These are phyloP conservation scores for Ogataea hybrid DNA, from an alignment of 1,139 yeast species.

Conservation along the genomic window DNA sequence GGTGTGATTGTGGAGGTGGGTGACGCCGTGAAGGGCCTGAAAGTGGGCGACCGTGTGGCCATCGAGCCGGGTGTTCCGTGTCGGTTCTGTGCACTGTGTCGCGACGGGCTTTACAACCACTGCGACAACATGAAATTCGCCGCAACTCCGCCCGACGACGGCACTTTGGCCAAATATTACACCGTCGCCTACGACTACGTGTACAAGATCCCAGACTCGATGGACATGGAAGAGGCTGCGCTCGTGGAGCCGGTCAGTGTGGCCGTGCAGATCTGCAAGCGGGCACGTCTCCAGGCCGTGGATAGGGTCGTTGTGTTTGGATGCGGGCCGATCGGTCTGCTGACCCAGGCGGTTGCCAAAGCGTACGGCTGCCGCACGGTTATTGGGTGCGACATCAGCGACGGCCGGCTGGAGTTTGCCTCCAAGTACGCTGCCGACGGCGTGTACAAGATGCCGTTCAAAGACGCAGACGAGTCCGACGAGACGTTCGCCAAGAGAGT, in stretches of 20 bases:
- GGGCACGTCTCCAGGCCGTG: slow-evolving; percentile 32
- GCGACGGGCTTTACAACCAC: slow-evolving; percentile 30
- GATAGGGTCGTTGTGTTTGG: slow-evolving; percentile 34
- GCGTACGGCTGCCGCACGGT: slow-evolving; percentile 34
- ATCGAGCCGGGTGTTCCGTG: slow-evolving; percentile 34
- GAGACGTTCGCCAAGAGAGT: slow-evolving; percentile 21
- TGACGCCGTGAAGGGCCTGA: slow-evolving; percentile 20
- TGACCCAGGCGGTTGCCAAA: slow-evolving; percentile 34
- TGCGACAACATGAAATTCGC: slow-evolving; percentile 31
- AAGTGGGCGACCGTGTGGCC: slow-evolving; percentile 37
- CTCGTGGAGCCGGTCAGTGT: slow-evolving; percentile 37
- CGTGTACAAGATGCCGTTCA: slow-evolving; percentile 17
- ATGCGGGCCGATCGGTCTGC: slow-evolving; percentile 37
- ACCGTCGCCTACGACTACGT: slow-evolving; percentile 28
- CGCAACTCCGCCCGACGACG: slow-evolving; percentile 31
- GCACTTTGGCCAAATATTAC: slow-evolving; percentile 30
- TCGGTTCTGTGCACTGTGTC: slow-evolving; percentile 29
- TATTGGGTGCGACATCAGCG: slow-evolving; percentile 35
- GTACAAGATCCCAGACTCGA: slow-evolving; percentile 33
- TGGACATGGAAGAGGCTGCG: slow-evolving; percentile 35
- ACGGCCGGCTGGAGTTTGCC: slow-evolving; percentile 34
- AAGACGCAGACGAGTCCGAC: slow-evolving; percentile 6
- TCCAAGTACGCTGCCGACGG: slow-evolving; percentile 23
- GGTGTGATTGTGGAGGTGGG: slow-evolving; percentile 31
- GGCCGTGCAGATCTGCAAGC: slow-evolving; percentile 35